Evolutionary conservation across 2,329 filamentous ascomycete genomes (phyloP).

Genomic region (Fusarium miscanthi): DNA sequence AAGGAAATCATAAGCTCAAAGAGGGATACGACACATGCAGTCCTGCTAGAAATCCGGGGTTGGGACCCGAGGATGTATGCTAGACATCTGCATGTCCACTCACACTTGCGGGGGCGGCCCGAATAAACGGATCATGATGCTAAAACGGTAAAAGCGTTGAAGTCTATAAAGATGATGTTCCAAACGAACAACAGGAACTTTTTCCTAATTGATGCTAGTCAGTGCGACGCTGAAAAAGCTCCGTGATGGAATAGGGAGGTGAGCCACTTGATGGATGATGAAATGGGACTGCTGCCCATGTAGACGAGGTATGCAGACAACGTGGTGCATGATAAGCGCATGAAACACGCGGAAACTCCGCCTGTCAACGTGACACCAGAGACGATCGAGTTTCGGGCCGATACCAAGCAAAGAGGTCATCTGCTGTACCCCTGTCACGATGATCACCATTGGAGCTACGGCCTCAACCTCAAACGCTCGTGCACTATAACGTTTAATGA

Average conservation of each 20-base stretch:
- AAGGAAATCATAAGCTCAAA: not conserved
- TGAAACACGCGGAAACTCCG: slow-evolving; percentile 18
- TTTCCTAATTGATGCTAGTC: not conserved
- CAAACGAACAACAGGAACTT: not conserved
- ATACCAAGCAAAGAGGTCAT: slow-evolving; percentile 17
- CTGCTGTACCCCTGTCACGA: slow-evolving; percentile 14
- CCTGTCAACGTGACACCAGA: slow-evolving; percentile 15
- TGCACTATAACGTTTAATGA: slow-evolving; percentile 12
- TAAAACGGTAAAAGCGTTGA: not conserved
- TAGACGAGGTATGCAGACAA: not conserved
- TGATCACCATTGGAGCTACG: slow-evolving; percentile 11
- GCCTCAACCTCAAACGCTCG: slow-evolving; percentile 16
- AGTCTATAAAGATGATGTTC: not conserved
- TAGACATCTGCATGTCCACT: not conserved
- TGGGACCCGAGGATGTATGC: not conserved
- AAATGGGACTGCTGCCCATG: not conserved
- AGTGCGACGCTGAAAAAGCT: not conserved
- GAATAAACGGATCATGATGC: not conserved
- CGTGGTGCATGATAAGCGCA: not conserved
- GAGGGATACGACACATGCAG: not conserved
- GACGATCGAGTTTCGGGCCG: slow-evolving; percentile 17
- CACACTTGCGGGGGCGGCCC: slow-evolving; percentile 24
- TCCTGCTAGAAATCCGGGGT: not conserved
- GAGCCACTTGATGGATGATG: not conserved
- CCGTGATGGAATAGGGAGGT: slow-evolving; percentile 18